phyloP scores from a whole-genome alignment of 345 rosid genomes.

The Xanthoceras sorbifolium region DNA sequence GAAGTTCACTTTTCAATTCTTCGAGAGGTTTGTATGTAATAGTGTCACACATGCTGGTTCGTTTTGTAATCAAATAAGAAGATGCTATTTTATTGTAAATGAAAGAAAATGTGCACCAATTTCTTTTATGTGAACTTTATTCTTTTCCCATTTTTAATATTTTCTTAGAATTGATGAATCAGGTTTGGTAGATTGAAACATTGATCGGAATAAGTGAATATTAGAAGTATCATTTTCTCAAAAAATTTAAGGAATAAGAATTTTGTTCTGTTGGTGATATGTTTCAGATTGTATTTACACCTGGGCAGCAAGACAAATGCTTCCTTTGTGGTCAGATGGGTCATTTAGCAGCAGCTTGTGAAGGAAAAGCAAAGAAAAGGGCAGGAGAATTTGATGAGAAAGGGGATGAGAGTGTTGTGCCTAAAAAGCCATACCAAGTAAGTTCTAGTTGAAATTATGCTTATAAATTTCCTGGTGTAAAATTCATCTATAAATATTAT shows the following conservation, averaged over 20 bases:
- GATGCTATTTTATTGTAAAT: neutral
- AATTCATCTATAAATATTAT: neutral
- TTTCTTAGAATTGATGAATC: neutral
- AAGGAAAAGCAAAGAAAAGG: constrained; percentile 85
- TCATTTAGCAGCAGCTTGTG: constrained; percentile 82
- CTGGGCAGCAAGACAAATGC: constrained; percentile 85
- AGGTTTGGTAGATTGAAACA: neutral
- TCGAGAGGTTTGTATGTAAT: constrained; percentile 66
- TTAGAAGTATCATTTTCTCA: neutral
- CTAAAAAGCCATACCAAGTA: constrained; percentile 95
- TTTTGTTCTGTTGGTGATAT: constrained; percentile 1
- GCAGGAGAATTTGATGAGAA: constrained; percentile 96
- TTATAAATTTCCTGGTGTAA: neutral
- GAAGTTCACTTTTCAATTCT: constrained; percentile 94
- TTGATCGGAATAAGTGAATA: neutral
- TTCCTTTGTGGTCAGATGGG: constrained; percentile 96
- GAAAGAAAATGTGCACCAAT: neutral
- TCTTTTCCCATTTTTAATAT: neutral
- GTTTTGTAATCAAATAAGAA: constrained; percentile 12
- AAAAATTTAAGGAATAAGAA: neutral
- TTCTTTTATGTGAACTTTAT: neutral
- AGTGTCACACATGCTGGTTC: neutral
- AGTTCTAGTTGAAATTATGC: constrained; percentile 4
- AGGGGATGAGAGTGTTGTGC: constrained; percentile 53
- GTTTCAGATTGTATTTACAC: constrained; percentile 70